A percentile compares a stretch with the other conserved stretches of the same genome.
Evolutionary conservation across 805 yeast genomes (phyloP).

Genomic region (Lachancea fermentati): DNA sequence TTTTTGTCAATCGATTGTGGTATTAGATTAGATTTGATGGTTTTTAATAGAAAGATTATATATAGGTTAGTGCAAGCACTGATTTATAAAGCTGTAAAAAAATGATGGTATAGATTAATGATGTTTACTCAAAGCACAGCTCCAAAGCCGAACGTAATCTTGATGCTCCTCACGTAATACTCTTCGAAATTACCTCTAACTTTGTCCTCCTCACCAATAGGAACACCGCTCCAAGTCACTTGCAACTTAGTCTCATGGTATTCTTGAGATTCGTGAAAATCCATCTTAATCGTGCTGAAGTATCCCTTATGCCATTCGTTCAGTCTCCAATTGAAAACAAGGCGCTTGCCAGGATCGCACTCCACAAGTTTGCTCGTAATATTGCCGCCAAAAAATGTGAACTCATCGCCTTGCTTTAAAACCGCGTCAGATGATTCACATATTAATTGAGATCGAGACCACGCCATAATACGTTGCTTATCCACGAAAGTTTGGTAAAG

Average conservation of each 20-base stretch:
- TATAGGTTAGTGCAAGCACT: background rate
- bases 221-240: conserved; percentile 80
- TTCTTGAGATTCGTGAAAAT: conserved; percentile 59
- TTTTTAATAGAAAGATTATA: background rate
- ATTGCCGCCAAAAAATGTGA: conserved; percentile 81
- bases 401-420: conserved; percentile 50
- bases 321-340: conserved; percentile 81
- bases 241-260: conserved; percentile 78
- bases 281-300: conserved; percentile 60
- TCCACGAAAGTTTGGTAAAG: conserved; percentile 72
- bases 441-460: conserved; percentile 65
- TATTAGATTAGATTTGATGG: background rate
- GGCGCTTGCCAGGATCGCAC: conserved; percentile 50
- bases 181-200: conserved; percentile 82
- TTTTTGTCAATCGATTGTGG: no score
- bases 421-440: conserved; percentile 42
- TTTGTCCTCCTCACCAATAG: conserved; percentile 90
- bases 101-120: background rate
- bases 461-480: conserved; percentile 74
- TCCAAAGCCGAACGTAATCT: conserved; percentile 91
- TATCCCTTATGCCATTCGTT: conserved; percentile 86
- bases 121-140: conserved; percentile 53
- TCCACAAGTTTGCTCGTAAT: conserved; percentile 64
- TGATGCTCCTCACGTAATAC: conserved; percentile 84
- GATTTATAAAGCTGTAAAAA: background rate